phyloP scores from a whole-genome alignment of 2,329 filamentous ascomycete genomes.

The Parascedosporium putredinis region DNA sequence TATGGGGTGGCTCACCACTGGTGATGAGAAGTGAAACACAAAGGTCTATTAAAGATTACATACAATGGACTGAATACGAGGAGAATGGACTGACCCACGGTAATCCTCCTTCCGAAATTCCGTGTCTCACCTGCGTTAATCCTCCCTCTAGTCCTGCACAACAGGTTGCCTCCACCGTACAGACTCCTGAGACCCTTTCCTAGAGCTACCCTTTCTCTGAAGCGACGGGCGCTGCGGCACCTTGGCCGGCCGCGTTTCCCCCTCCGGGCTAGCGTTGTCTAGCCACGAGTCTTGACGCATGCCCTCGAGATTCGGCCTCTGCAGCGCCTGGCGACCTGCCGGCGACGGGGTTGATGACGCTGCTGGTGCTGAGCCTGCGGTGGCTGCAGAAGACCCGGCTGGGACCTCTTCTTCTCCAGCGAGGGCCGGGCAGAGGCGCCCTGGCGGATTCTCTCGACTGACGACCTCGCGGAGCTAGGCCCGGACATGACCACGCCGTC shows the following conservation, averaged over 20 bases:
- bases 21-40: too few relatives aligned
- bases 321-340: neutral
- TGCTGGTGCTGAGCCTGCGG: too few relatives aligned
- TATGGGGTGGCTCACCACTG: too few relatives aligned
- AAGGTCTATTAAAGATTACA: too few relatives aligned
- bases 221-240: neutral
- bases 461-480: neutral
- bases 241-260: too few relatives aligned
- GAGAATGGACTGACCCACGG: too few relatives aligned
- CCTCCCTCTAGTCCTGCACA: neutral
- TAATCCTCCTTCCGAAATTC: too few relatives aligned
- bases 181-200: neutral
- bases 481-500: neutral
- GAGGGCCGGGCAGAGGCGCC: neutral
- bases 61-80: too few relatives aligned
- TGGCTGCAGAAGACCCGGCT: neutral
- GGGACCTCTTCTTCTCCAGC: neutral
- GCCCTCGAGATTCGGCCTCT: neutral
- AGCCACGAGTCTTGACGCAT: neutral
- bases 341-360: too few relatives aligned
- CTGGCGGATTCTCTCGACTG: neutral
- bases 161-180: neutral
- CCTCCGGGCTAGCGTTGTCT: neutral
- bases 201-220: neutral
- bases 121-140: too few relatives aligned